A percentile compares a stretch with the other conserved stretches of the same genome.
phyloP scores from a whole-genome alignment of 768 basidiomycete species.

The Naganishia randhawae region DNA sequence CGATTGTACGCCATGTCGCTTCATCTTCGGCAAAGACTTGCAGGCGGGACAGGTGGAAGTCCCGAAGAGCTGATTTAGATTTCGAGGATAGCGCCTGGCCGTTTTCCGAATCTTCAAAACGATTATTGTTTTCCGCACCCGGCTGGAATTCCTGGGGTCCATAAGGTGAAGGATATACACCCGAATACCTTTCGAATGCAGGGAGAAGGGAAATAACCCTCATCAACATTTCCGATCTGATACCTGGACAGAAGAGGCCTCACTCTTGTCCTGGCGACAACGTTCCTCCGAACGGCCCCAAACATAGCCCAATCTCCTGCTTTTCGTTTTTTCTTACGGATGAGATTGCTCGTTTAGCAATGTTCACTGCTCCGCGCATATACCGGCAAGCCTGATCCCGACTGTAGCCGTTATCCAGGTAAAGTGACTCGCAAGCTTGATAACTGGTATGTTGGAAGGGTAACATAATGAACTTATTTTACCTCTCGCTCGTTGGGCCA shows the following conservation, averaged over 20 bases:
- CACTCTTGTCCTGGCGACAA: conserved; percentile 60
- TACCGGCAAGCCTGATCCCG: conserved; percentile 13
- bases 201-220: neutral
- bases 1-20: conserved; percentile 58
- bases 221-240: neutral
- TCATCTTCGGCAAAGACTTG: conserved; percentile 56
- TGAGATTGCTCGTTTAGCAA: conserved; percentile 29
- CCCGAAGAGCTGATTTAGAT: conserved; percentile 54
- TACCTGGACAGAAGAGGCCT: conserved; percentile 5
- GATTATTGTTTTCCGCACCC: conserved; percentile 21
- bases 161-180: conserved; percentile 70
- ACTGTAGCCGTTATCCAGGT: conserved; percentile 20
- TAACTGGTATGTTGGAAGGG: conserved; percentile 57
- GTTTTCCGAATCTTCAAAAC: conserved; percentile 23
- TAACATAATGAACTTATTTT: neutral
- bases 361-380: conserved; percentile 31
- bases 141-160: conserved; percentile 54
- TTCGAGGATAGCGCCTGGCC: conserved; percentile 23
- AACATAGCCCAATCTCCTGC: conserved; percentile 60
- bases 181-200: conserved; percentile 63
- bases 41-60: conserved; percentile 66
- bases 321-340: conserved; percentile 4
- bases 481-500: no score
- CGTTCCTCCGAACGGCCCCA: conserved; percentile 72
- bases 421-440: conserved; percentile 56